Base-by-base conservation (phyloP, 1,284 basidiomycete genomes). In the Moesziomyces sp. region DNA sequence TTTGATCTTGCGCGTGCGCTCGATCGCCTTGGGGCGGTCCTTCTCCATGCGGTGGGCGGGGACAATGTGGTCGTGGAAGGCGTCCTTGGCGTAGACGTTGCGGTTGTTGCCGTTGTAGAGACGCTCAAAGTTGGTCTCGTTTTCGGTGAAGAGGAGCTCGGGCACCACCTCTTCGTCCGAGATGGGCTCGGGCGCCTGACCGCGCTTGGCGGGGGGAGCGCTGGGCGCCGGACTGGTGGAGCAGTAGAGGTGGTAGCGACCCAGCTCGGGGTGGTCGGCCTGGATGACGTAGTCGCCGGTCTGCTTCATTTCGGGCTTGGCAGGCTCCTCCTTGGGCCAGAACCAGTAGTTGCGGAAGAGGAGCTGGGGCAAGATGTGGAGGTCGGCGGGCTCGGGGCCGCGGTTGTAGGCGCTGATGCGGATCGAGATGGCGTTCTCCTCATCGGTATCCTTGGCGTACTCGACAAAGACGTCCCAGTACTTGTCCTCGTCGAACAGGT, bases 311-410 rank as follows among this genome's bases (percentile, higher is more conserved):
- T 85, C 86, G 18, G 94, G 94, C 83, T 86, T 92, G 6, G 89
- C 87, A 7, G 93, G 93, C 70, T 91, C 89, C 65, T 93, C 90
- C 64, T 90, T 86, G 24, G 90, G 88, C 96, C 96, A 99, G 5
- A 93, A 97, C 96, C 96, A 99, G 35, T 92, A 94, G 85, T 99
- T 99, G 33, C 93, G 90, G 87, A 98, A 99, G 91, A 93, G 97
- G 54, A 98, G 86, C 80, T 98, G 95, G 23, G 96, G 96, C 50
- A 99, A 88, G 77, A 99, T 89, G 85, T 98, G 96, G 58, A 99
- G 87, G 48, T 92, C 94, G n/a, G 96, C 94, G 3, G 93, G 88
- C 70, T 98, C 95, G 8, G 95, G 94, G 1, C 96, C 95, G 46
- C 96, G 91, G 85, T 99, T 99, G 87, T 98, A 99, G 7, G 92